Evolutionary conservation across 495 filamentous ascomycete genomes (phyloP), one percentile per base, ranked within the genome.

Genomic region (Cudoniella acicularis): DNA sequence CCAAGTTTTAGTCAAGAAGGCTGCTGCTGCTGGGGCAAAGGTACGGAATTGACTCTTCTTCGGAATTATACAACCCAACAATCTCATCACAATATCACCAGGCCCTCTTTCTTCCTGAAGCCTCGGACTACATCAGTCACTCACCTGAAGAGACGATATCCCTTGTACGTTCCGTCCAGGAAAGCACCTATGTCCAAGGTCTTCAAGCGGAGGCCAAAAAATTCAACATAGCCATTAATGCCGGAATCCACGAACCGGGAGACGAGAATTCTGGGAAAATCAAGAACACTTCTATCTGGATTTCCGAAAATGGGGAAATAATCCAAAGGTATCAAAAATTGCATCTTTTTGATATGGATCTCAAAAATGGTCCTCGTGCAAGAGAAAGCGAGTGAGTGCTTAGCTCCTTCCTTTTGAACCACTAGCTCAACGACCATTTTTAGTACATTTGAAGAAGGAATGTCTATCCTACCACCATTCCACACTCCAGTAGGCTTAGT

Each of bases 91-190:
- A 49, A 1, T 17, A 50, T 22, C 11, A 11, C 2, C 60, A 93
- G 89, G 84, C 88, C 22, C 78, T 97, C 52, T 96, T 96, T 72
- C 88, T 97, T 60, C 94, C 92, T 17, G 92, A 97, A 78, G 92
- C 92, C 42, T 85, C 80, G 57, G 92, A 96, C 74, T 97, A 96
- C 77, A 92, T 96, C 60, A 84, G 81, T 45, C 75, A 77, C 13
- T 84, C 83, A 1, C 70, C 83, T 21, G 70, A 80, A 10, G 88
- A 93, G 65, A 85, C 85, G 0, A 68, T 91, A 4, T 75, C 79
- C 18, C 83, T 96, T 17, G 87, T 79, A 62, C 76, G 78, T 50
- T 77, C 89, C 2, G 77, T 77, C 30, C 66, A 76, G 1, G 69
- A 74, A 18, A 81, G 75, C 49, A 69, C 54, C 2, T 96, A 96